Percentiles rank a stretch among this genome's conserved stretches.
phyloP scores from a whole-genome alignment of 441 rosid genomes.

The Erodium chrysanthum region DNA sequence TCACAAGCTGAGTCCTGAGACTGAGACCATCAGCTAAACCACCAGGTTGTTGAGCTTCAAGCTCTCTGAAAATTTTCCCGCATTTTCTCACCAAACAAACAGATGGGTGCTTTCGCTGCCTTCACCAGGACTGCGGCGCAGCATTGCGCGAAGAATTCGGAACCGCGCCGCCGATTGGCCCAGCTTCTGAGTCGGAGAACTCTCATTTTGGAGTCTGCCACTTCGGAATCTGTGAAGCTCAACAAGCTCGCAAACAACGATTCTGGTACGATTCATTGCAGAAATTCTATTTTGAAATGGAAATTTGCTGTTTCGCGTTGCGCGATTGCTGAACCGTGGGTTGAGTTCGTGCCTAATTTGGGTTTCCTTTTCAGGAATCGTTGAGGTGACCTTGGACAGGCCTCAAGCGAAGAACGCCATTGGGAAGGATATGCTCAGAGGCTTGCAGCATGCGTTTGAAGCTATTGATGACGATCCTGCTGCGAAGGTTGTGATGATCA shows the following conservation, averaged over 20 bases:
- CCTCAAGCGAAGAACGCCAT: conserved; percentile 62
- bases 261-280: conserved; percentile 41
- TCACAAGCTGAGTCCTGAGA: too few species aligned
- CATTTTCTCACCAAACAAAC: neutral
- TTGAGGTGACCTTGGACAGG: conserved; percentile 65
- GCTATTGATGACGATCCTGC: conserved; percentile 42
- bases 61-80: neutral
- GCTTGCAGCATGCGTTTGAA: conserved; percentile 49
- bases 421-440: conserved; percentile 61
- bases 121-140: conserved; percentile 28
- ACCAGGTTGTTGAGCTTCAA: neutral
- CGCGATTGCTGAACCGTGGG: neutral
- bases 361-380: conserved; percentile 40
- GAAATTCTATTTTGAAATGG: neutral
- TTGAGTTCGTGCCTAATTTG: neutral
- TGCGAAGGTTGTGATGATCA: conserved; percentile 55
- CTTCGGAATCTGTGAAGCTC: conserved; percentile 58
- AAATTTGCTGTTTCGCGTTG: neutral
- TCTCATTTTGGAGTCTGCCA: conserved; percentile 53
- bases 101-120: conserved; percentile 27
- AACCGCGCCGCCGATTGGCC: conserved; percentile 8
- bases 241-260: conserved; percentile 46
- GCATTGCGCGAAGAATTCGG: conserved; percentile 15
- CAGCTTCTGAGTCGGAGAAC: conserved; percentile 24
- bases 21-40: neutral